Evolutionary conservation across 148 eudicot genomes (phyloP), one percentile per base, ranked within the genome.

Genomic region (Tetragonia tetragonoides): DNA sequence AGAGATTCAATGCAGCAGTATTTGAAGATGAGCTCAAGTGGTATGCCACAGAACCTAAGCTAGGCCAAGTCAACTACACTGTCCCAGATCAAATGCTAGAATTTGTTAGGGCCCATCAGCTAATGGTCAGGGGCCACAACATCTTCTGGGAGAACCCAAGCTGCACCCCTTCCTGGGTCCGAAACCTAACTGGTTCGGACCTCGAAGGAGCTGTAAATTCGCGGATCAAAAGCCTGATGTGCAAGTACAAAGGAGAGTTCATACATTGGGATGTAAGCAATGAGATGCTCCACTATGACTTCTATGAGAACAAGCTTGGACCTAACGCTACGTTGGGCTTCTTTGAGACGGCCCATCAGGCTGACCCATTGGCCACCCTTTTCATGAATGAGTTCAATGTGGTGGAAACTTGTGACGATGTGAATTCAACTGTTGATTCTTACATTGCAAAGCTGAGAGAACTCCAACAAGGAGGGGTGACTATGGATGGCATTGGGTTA

Each of bases 181-280:
- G 24, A 2, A 91, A 90, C 76, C 86, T 93, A 14, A 93, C 89
- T 6, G 87, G 86, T 12, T 17, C 83, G 0, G 88, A 79, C 47
- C 87, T 93, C 23, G 65, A 81, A 53, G 53, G 57, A 20, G 97
- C 94, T 1, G 97, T 93, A 7, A 76, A 57, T 49, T 78, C 85
- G 3, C 83, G 97, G 17, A 90, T 93, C 41, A 74, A 79, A 46
- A 88, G 97, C 81, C 79, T 91, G 28, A 85, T 93, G 92, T 64
- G 53, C 57, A 86, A 74, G 60, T 93, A 91, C 83, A 70, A 49
- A 49, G 89, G 86, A 9, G 89, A 91, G 46, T 93, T 93, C 80
- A 76, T 91, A 6, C 97, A 93, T 70, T 93, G 98, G 98, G 98
- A 93, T 51, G 90, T 93, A 23, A 89, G 82, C 82, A 93, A 93